phyloP scores from a whole-genome alignment of 2,329 filamentous ascomycete species.

The Talaromyces albobiverticillius region DNA sequence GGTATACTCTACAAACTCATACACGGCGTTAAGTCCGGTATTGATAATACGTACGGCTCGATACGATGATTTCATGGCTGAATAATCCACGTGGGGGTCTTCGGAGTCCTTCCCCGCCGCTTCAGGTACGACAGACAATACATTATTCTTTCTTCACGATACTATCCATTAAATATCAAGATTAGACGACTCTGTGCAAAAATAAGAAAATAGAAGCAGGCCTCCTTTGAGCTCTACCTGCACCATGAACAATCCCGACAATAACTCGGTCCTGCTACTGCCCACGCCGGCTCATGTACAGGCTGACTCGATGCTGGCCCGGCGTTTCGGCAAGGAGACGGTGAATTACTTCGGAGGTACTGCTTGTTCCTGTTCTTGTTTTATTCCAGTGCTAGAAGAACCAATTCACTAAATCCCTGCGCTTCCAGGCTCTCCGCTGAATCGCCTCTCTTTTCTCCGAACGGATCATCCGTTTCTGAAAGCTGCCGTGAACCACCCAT shows the following conservation, averaged over 20 bases:
- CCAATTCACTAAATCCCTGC: neutral
- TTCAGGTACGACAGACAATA: neutral
- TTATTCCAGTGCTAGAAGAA: neutral
- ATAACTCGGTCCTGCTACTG: constrained; percentile 33
- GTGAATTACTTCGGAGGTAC: constrained; percentile 52
- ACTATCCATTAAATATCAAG: too few relatives aligned
- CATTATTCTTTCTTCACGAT: neutral
- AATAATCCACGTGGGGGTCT: constrained; percentile 5
- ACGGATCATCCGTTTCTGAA: constrained; percentile 47
- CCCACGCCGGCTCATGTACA: constrained; percentile 58
- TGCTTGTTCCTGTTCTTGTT: neutral
- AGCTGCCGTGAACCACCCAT: constrained; percentile 47
- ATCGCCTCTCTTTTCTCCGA: constrained; percentile 50
- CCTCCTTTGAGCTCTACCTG: neutral
- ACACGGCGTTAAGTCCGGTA: too few relatives aligned
- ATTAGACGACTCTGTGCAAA: too few relatives aligned
- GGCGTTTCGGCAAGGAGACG: constrained; percentile 50
- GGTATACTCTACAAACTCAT: too few relatives aligned
- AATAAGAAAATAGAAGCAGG: neutral
- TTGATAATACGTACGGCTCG: too few relatives aligned
- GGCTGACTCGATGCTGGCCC: constrained; percentile 54
- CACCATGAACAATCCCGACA: constrained; percentile 10
- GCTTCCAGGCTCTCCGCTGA: constrained; percentile 45
- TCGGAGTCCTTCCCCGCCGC: too few relatives aligned
- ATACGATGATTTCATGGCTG: neutral